phyloP scores from a whole-genome alignment of 176 grass and related monocot species.

The Oryza australiensis region DNA sequence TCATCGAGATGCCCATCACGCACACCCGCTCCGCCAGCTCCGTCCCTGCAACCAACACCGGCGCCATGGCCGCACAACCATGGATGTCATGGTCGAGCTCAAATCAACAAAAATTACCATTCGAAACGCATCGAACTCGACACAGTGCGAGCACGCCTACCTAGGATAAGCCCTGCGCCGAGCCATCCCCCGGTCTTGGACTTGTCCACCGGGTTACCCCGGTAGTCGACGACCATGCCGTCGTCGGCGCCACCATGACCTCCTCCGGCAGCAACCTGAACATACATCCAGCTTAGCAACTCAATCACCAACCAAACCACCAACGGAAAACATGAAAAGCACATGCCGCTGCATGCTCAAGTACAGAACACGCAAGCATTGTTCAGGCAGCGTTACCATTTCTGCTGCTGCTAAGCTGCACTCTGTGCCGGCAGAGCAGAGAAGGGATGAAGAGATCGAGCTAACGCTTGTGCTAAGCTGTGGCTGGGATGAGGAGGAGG shows the following conservation, averaged over 20 bases:
- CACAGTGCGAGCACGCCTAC: neutral
- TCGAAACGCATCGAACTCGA: too few relatives aligned
- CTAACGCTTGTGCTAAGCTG: constrained; percentile 17
- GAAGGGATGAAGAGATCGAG: neutral
- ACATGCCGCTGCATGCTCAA: neutral
- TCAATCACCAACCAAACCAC: neutral
- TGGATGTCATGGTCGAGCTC: too few relatives aligned
- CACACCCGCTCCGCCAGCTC: constrained; percentile 81
- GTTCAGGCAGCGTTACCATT: neutral
- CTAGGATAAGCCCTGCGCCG: constrained; percentile 76
- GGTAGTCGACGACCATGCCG: constrained; percentile 54
- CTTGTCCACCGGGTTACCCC: constrained; percentile 69
- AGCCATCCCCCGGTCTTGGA: constrained; percentile 82
- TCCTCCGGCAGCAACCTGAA: constrained; percentile 55
- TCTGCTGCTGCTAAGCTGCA: neutral
- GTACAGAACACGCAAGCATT: neutral
- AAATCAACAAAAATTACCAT: too few relatives aligned
- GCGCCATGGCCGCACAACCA: too few relatives aligned
- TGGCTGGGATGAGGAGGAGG: constrained; percentile 13
- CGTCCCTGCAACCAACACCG: constrained; percentile 30
- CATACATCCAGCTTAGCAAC: neutral
- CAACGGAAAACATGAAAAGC: neutral
- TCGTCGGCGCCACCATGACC: constrained; percentile 27
- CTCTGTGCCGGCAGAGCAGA: neutral
- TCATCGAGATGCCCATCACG: constrained; percentile 81